Percentiles rank a stretch among this genome's conserved stretches.
phyloP scores from a whole-genome alignment of 495 filamentous ascomycete genomes.

The Rusavskia elegans region DNA sequence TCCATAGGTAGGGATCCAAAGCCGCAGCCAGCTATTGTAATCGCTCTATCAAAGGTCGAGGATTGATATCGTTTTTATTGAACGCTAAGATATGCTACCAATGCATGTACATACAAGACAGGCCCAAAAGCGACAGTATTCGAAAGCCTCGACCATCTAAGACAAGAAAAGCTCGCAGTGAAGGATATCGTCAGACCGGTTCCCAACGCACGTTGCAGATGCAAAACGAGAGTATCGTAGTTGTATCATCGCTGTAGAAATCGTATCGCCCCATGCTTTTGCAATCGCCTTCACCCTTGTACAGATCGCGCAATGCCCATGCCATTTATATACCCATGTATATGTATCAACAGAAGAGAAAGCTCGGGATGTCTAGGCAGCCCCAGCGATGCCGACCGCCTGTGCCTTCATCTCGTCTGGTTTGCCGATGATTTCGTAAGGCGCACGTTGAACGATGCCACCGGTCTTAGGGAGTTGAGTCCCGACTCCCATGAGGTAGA shows the following conservation, averaged over 20 bases:
- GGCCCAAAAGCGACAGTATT: background rate
- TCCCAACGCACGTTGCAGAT: no score
- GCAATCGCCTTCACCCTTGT: background rate
- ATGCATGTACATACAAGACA: background rate
- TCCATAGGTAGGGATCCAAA: no score
- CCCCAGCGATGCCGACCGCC: slow-evolving; percentile 8
- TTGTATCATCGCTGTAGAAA: background rate
- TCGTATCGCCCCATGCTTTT: background rate
- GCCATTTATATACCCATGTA: background rate
- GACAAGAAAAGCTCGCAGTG: background rate
- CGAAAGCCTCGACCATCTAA: background rate
- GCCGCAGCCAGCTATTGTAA: no score
- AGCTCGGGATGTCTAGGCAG: background rate
- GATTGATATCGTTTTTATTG: no score
- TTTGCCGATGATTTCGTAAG: slow-evolving; percentile 43
- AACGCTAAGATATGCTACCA: no score
- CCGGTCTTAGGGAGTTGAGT: slow-evolving; percentile 83
- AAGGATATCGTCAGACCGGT: background rate
- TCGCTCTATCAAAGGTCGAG: no score
- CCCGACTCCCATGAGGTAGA: slow-evolving; percentile 61
- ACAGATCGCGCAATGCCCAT: background rate
- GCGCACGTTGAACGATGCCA: slow-evolving; percentile 77
- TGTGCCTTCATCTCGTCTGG: slow-evolving; percentile 12
- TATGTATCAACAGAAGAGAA: background rate
- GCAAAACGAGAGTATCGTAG: background rate